Conservation (phyloP, 139 green algal species). For the Coelastrella sp. region DNA sequence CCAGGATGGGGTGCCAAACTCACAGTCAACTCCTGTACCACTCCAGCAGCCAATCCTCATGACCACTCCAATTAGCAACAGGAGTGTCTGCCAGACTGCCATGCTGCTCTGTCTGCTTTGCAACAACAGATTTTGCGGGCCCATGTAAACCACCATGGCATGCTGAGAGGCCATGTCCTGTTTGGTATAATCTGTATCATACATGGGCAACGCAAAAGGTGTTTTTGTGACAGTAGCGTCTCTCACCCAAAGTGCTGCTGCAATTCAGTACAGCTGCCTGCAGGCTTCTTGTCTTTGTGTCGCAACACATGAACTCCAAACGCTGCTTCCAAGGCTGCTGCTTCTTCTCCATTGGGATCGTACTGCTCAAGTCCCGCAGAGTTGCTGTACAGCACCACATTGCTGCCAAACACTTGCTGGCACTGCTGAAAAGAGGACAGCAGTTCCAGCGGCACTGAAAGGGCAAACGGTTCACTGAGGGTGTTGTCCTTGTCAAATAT, state of each 20-base stretch:
- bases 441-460: conserved; percentile 54
- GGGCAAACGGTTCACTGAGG: conserved; percentile 83
- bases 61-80: too few relatives aligned
- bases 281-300: conserved; percentile 90
- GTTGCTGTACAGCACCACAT: conserved; percentile 88
- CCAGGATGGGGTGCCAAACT: too few relatives aligned
- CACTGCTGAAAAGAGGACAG: conserved; percentile 64
- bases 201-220: background rate
- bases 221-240: background rate
- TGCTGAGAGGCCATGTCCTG: too few relatives aligned
- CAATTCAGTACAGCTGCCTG: conserved; percentile 73
- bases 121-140: too few relatives aligned
- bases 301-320: conserved; percentile 87
- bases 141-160: too few relatives aligned
- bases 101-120: too few relatives aligned
- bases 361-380: conserved; percentile 93
- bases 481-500: conserved; percentile 99
- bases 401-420: conserved; percentile 68
- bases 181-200: too few relatives aligned
- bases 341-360: conserved; percentile 88
- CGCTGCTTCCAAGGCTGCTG: conserved; percentile 76
- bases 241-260: conserved; percentile 65
- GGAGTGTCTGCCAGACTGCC: too few relatives aligned
- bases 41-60: too few relatives aligned
- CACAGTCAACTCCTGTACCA: too few relatives aligned